Evolutionary conservation across 495 filamentous ascomycete species (phyloP), one percentile per base, ranked within the genome.

Genomic region (Podospora pseudopauciseta): DNA sequence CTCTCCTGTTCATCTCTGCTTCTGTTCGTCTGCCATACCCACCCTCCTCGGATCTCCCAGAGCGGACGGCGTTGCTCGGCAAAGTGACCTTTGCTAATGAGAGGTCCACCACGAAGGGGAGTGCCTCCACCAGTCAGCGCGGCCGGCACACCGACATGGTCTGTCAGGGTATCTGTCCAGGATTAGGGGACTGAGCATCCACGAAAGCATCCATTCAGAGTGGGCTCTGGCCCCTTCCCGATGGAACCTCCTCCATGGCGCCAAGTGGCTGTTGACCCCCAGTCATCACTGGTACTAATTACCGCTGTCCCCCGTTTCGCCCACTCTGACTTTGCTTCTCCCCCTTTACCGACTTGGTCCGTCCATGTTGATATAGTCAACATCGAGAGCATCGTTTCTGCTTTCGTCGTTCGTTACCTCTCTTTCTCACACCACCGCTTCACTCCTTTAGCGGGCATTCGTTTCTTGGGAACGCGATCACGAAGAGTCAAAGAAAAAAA

Each of bases 381-480:
- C 75, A 74, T 75, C 77, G 85, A 83, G 81, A 84, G 84, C 82
- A 74, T 83, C 80, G 70, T 75, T 79, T 74, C 76, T 79, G 81
- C 84, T 84, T 77, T 85, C 75, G 76, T 76, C 76, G 72, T 80
- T 77, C 74, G 70, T 80, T 80, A 74, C 75, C 71, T 71, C 72
- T 74, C 69, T 58, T 61, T 80, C 82, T 81, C 81, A 74, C 81
- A 89, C 85, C 78, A 93, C 92, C 91, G 92, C 92, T 94, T 94
- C 92, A 94, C 90, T 96, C 92, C 75, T 96, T 96, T 84, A 94
- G 92, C 92, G 91, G 92, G 90, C 91, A 90, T 83, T 94, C 91
- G 81, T 92, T 93, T 70, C 56, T 61, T 58, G 53, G 19, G 64
- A 74, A 73, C 77, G 69, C 69, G 72, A 76, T 75, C 76, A 85